A percentile compares a stretch with the other conserved stretches of the same genome.
These are phyloP conservation scores for Rhododendron kiyosumense DNA, from an alignment of 148 eudicot genomes.

Conservation along the genomic window DNA sequence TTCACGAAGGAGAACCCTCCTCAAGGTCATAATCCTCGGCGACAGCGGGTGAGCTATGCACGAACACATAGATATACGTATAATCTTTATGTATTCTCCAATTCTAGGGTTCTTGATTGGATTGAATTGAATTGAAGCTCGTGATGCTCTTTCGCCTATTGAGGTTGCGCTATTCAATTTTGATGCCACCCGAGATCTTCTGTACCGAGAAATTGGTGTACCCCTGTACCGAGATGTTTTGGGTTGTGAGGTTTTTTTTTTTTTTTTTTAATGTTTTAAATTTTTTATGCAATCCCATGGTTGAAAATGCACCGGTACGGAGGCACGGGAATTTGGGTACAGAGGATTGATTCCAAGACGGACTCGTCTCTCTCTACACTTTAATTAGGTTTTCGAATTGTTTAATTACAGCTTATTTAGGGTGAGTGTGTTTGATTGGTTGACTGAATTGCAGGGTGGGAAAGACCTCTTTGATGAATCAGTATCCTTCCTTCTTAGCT, in stretches of 20 bases:
- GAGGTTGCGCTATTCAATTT: background rate
- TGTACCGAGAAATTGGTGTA: background rate
- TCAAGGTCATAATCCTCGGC: constrained; percentile 95
- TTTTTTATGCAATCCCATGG: background rate
- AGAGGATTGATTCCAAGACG: background rate
- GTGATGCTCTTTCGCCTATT: background rate
- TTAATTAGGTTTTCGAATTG: background rate
- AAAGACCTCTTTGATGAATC: constrained; percentile 97
- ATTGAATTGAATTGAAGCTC: background rate
- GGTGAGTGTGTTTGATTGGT: background rate
- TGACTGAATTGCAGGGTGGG: constrained; percentile 74
- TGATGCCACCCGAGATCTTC: background rate
- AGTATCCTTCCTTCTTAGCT: constrained; percentile 52
- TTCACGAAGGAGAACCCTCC: constrained; percentile 82
- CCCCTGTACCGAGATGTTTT: background rate
- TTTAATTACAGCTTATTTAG: background rate
- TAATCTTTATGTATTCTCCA: background rate
- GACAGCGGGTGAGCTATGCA: constrained; percentile 70
- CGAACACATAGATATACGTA: background rate
- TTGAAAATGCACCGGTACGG: background rate
- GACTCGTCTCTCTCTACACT: background rate
- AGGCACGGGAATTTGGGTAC: background rate
- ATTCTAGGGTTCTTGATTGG: constrained; percentile 7
- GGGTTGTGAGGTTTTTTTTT: background rate
- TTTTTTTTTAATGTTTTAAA: background rate